Percentiles rank a stretch among this genome's conserved stretches.
Conservation (phyloP, 345 rosid species). For the Camelina hispida region DNA sequence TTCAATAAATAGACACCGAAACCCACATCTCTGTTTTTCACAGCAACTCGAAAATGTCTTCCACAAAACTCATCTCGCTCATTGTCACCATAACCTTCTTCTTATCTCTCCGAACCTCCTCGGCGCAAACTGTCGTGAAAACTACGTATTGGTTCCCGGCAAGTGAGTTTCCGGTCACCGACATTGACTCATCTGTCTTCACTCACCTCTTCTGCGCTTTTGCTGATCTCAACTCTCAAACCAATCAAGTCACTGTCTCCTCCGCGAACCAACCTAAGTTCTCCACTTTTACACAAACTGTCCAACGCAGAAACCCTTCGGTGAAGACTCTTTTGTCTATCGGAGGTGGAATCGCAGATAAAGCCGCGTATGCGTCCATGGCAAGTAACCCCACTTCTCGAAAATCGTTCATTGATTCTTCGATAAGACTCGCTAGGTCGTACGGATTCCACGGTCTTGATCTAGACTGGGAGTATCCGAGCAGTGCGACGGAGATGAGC, state of each 20-base stretch:
- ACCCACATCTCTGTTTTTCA: slow-evolving; percentile 14
- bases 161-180: slow-evolving; percentile 43
- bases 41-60: slow-evolving; percentile 36
- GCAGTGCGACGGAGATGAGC: slow-evolving; percentile 49
- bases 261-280: slow-evolving; percentile 52
- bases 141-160: slow-evolving; percentile 59
- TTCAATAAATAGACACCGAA: slow-evolving; percentile 34
- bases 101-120: slow-evolving; percentile 30
- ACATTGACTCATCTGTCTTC: slow-evolving; percentile 61
- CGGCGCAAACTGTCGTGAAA: slow-evolving; percentile 52
- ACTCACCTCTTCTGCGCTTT: slow-evolving; percentile 67
- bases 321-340: slow-evolving; percentile 65
- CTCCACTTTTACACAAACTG: slow-evolving; percentile 60
- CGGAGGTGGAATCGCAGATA: slow-evolving; percentile 54
- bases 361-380: slow-evolving; percentile 50
- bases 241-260: slow-evolving; percentile 50
- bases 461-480: slow-evolving; percentile 67
- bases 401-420: slow-evolving; percentile 61
- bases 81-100: slow-evolving; percentile 33
- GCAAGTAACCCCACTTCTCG: slow-evolving; percentile 55
- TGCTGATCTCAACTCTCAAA: slow-evolving; percentile 52
- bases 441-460: slow-evolving; percentile 68
- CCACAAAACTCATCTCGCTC: slow-evolving; percentile 10
- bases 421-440: slow-evolving; percentile 54
- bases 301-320: slow-evolving; percentile 54